Evolutionary conservation across 2,329 filamentous ascomycete species (phyloP).

Genomic region (Lomentospora prolificans): DNA sequence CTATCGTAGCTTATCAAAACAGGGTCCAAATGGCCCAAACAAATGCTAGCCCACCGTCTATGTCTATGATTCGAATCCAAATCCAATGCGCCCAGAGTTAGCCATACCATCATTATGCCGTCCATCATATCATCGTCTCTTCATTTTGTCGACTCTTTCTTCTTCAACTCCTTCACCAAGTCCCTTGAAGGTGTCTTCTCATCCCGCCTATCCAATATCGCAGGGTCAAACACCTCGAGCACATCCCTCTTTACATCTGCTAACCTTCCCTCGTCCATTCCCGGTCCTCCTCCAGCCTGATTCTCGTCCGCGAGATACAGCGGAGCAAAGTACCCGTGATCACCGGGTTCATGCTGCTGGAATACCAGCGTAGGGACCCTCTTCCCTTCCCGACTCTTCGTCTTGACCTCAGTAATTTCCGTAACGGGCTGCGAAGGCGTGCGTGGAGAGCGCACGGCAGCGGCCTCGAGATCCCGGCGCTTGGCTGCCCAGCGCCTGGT

Average conservation of each 20-base stretch:
- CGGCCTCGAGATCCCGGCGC: neutral
- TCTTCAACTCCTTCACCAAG: neutral
- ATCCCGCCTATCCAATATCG: neutral
- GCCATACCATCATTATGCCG: too few species aligned
- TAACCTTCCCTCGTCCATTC: neutral
- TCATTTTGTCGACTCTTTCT: neutral
- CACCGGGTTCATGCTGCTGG: constrained; percentile 8
- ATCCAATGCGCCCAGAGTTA: too few species aligned
- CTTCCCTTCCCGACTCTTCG: neutral
- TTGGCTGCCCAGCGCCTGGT: constrained; percentile 1
- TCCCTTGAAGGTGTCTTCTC: neutral
- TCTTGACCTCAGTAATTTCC: neutral
- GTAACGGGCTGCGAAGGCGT: too few species aligned
- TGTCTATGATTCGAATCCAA: neutral
- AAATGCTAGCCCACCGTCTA: neutral
- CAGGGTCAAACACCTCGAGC: neutral
- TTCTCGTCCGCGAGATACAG: constrained; percentile 1
- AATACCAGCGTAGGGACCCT: constrained; percentile 6
- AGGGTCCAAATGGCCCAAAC: neutral
- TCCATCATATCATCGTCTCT: neutral
- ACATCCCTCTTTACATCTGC: constrained; percentile 5
- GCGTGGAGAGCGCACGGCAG: too few species aligned
- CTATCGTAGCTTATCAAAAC: neutral
- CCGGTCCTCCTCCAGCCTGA: neutral
- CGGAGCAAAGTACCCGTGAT: constrained; percentile 9